phyloP scores from a whole-genome alignment of 1,139 yeast species.

The Candida frijolesensis region DNA sequence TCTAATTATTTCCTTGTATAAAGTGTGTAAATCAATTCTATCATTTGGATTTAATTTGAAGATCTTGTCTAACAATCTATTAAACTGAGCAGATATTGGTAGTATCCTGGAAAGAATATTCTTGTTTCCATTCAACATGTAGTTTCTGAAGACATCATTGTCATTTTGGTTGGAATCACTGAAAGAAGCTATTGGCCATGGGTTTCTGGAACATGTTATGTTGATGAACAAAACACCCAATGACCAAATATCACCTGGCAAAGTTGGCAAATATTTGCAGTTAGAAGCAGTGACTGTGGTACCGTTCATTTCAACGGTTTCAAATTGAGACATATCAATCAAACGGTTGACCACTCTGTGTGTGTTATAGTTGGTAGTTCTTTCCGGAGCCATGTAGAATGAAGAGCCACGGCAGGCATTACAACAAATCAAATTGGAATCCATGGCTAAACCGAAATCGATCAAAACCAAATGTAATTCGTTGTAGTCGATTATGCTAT shows the following conservation, averaged over 20 bases:
- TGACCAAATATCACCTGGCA: constrained; percentile 88
- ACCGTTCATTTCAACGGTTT: constrained; percentile 21
- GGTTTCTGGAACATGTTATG: constrained; percentile 81
- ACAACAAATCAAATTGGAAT: constrained; percentile 57
- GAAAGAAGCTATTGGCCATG: constrained; percentile 83
- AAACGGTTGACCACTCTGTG: constrained; percentile 28
- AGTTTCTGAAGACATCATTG: constrained; percentile 53
- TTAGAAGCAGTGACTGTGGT: constrained; percentile 20
- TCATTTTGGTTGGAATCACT: constrained; percentile 51
- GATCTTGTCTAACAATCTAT: constrained; percentile 53
- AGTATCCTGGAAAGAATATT: constrained; percentile 47
- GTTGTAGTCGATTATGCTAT: constrained; percentile 43
- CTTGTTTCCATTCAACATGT: constrained; percentile 32
- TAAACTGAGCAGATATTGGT: constrained; percentile 67
- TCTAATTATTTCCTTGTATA: constrained; percentile 41
- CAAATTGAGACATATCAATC: constrained; percentile 34
- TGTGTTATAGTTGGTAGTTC: constrained; percentile 54
- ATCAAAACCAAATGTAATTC: constrained; percentile 67
- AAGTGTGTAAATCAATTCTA: constrained; percentile 54
- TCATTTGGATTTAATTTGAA: constrained; percentile 65
- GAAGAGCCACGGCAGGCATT: constrained; percentile 85
- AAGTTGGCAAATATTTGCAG: constrained; percentile 56
- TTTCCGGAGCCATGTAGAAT: constrained; percentile 93
- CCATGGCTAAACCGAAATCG: constrained; percentile 85
- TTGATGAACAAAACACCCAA: constrained; percentile 80